Percentiles rank a stretch among this genome's conserved stretches.
Conservation (phyloP, 2,329 filamentous ascomycete genomes). For the Cladobotryum mycophilum region DNA sequence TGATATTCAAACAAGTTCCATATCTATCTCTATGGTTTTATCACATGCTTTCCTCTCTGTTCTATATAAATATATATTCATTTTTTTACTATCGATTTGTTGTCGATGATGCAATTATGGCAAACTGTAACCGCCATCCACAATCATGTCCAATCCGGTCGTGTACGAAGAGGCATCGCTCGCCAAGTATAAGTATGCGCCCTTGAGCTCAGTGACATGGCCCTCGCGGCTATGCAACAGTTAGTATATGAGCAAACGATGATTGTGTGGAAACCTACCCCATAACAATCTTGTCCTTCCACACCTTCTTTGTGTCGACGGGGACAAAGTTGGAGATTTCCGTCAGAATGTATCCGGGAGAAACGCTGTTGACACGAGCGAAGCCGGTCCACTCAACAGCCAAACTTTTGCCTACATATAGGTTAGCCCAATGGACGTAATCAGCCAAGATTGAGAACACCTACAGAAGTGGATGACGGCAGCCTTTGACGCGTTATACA, state of each 20-base stretch:
- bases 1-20: too few species aligned
- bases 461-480: constrained; percentile 53
- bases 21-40: background rate
- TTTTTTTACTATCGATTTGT: too few species aligned
- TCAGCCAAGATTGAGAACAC: constrained; percentile 12
- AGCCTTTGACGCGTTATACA: constrained; percentile 69
- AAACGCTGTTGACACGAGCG: constrained; percentile 65
- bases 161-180: constrained; percentile 79
- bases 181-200: constrained; percentile 73
- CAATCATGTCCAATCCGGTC: constrained; percentile 65
- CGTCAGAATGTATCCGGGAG: constrained; percentile 69
- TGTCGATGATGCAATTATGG: constrained; percentile 28
- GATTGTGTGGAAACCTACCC: constrained; percentile 38
- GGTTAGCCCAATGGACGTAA: background rate
- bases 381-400: constrained; percentile 74
- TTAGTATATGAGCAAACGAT: constrained; percentile 10
- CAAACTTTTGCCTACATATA: constrained; percentile 52
- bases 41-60: background rate
- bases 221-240: constrained; percentile 55
- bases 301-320: constrained; percentile 61
- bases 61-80: too few species aligned
- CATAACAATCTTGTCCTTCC: constrained; percentile 76
- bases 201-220: constrained; percentile 69
- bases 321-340: constrained; percentile 63
- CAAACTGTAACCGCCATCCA: constrained; percentile 67